Conservation (phyloP, 306 rosid genomes). For the Casuarina glauca region DNA sequence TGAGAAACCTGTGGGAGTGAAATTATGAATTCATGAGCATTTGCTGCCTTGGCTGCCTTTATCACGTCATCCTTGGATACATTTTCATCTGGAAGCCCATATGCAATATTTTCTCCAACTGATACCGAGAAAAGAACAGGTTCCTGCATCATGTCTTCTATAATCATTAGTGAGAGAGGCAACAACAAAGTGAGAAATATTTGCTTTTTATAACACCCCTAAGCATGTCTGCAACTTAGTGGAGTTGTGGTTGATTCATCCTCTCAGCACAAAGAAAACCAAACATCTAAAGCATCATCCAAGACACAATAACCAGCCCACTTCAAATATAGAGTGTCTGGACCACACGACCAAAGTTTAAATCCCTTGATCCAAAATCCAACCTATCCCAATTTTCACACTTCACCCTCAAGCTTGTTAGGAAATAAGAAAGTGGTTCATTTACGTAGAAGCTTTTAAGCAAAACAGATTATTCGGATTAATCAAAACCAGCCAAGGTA, state of each 20-base stretch:
- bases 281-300: not conserved
- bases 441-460: not conserved
- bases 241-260: constrained; percentile 1
- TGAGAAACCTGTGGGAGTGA: constrained; percentile 83
- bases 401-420: not conserved
- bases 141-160: constrained; percentile 53
- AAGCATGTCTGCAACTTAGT: constrained; percentile 3
- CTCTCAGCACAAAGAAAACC: not conserved
- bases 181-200: constrained; percentile 14
- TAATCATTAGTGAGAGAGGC: constrained; percentile 14
- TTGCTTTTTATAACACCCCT: not conserved
- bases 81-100: constrained; percentile 91
- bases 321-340: not conserved
- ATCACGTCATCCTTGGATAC: constrained; percentile 89
- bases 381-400: not conserved
- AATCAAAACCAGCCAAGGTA: not conserved
- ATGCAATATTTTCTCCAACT: constrained; percentile 94
- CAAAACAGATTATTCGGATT: not conserved
- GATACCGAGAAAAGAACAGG: constrained; percentile 94
- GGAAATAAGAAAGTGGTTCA: not conserved
- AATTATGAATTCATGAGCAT: constrained; percentile 93
- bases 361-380: constrained; percentile 3
- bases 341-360: not conserved
- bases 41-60: constrained; percentile 98
- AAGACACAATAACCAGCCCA: not conserved